Conservation (phyloP, 2,329 filamentous ascomycete species). For the Ophiosphaerella narmari region DNA sequence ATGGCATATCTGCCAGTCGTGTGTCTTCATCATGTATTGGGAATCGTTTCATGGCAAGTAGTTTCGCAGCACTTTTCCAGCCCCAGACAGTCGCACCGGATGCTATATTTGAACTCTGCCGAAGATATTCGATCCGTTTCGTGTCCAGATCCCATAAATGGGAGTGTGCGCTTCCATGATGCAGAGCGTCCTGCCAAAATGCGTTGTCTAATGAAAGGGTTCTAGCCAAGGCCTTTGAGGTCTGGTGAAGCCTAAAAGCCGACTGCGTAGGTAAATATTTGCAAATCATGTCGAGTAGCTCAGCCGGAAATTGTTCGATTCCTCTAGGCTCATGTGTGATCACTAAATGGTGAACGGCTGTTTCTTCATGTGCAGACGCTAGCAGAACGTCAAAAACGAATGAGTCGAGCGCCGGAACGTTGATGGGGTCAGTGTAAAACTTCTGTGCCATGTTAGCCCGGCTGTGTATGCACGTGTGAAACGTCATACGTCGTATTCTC, state of each 20-base stretch:
- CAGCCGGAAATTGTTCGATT: slow-evolving; percentile 21
- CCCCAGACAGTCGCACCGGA: slow-evolving; percentile 11
- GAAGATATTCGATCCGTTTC: slow-evolving; percentile 7
- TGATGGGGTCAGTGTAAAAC: slow-evolving; percentile 27
- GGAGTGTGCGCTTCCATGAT: slow-evolving; percentile 22
- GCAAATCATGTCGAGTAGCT: slow-evolving; percentile 23
- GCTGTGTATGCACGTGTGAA: not conserved
- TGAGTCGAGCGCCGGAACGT: slow-evolving; percentile 8
- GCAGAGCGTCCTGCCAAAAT: slow-evolving; percentile 32
- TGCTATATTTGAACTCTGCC: slow-evolving; percentile 1
- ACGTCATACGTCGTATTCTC: slow-evolving; percentile 24
- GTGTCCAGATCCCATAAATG: slow-evolving; percentile 33
- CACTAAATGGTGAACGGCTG: not conserved
- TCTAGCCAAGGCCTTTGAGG: slow-evolving; percentile 20
- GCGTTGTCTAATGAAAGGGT: slow-evolving; percentile 26
- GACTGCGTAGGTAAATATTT: slow-evolving; percentile 17
- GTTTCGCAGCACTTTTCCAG: slow-evolving; percentile 21
- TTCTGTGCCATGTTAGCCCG: slow-evolving; percentile 15
- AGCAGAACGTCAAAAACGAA: slow-evolving; percentile 17
- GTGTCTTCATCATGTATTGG: slow-evolving; percentile 12
- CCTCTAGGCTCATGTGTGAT: slow-evolving; percentile 2
- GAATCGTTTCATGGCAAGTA: slow-evolving; percentile 20
- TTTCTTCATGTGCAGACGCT: slow-evolving; percentile 5
- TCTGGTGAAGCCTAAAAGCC: slow-evolving; percentile 22
- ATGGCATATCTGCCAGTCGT: slow-evolving; percentile 15